Percentiles rank a stretch among this genome's conserved stretches.
Conservation (phyloP, 441 rosid genomes). For the Erodium texanum region DNA sequence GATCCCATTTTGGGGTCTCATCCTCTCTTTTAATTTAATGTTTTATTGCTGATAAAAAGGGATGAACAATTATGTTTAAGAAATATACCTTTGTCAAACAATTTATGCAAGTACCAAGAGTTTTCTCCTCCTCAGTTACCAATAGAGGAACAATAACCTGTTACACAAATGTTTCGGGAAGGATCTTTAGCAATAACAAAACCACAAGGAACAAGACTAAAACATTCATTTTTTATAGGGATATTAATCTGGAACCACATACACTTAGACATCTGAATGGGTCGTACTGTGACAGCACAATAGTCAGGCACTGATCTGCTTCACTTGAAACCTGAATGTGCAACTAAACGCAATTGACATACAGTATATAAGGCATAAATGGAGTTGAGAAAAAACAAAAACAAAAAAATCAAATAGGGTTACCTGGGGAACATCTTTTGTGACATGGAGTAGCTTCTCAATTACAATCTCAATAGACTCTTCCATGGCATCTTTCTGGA, state of each 20-base stretch:
- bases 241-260: conserved; percentile 26
- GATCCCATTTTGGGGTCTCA: too few relatives aligned
- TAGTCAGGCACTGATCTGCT: conserved; percentile 81
- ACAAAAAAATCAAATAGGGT: conserved; percentile 17
- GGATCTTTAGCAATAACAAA: conserved; percentile 13
- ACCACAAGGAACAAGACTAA: not conserved
- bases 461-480: conserved; percentile 82
- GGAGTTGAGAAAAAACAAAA: conserved; percentile 2
- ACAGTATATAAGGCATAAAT: conserved; percentile 16
- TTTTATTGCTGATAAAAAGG: too few relatives aligned
- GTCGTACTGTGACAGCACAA: conserved; percentile 68
- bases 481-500: conserved; percentile 74
- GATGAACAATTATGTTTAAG: not conserved
- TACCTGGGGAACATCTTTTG: conserved; percentile 70
- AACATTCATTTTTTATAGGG: not conserved
- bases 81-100: conserved; percentile 78
- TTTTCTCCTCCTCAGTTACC: conserved; percentile 91
- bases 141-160: conserved; percentile 85
- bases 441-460: conserved; percentile 76
- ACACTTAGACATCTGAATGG: conserved; percentile 95
- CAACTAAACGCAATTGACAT: conserved; percentile 16
- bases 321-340: conserved; percentile 59
- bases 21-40: too few relatives aligned
- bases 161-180: conserved; percentile 16
- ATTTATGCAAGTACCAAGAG: conserved; percentile 83